Base-by-base conservation (phyloP, 2,329 filamentous ascomycete species). In the Hymenoscyphus salicellus region DNA sequence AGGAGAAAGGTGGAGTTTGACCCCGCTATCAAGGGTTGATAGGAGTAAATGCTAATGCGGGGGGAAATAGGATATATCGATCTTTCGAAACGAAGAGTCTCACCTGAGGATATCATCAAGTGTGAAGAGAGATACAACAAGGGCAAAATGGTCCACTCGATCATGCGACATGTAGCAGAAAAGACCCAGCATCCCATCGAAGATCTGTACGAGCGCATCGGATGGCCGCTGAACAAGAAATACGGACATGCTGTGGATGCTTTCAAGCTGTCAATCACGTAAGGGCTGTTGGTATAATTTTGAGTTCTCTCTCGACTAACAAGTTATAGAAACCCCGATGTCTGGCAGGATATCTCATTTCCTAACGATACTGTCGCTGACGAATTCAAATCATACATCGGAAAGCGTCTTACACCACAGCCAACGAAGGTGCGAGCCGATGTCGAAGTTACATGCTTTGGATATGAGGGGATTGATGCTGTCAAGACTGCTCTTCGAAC, bases 51-150 rank as follows among this genome's bases (percentile, higher is more conserved):
- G 63, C 61, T 61, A 66, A 56, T 17, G 43, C 30, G 61, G 33
- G 11, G n/a, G 7, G 20, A 59, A 8, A 52, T 66, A 89, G 89
- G 93, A 69, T 99, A 99, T 78, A 99, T 99, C 75, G 95, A 99
- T 89, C 83, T 99, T 77, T 97, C 93, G 68, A 99, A 99, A 85
- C 93, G 95, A 77, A 90, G 95, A 82, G 95, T 99, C 66, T 97
- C 93, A 55, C 91, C 95, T 55, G 95, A 99, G 79, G 95, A 99
- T 82, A 95, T 98, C 69, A 85, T 97, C 73, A 97, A 97, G 83
- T 99, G 96, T 78, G 95, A 99, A 78, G 95, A 99, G 83, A 88
- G 95, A 73, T 99, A 97, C 86, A 99, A 99, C 87, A 99, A 99
- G 89, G 92, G 92, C 83, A 99, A 99, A 84, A 96, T 97, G 84